Conservation (phyloP, 352 stramenopile genomes). For the Pythium brachiatum region DNA sequence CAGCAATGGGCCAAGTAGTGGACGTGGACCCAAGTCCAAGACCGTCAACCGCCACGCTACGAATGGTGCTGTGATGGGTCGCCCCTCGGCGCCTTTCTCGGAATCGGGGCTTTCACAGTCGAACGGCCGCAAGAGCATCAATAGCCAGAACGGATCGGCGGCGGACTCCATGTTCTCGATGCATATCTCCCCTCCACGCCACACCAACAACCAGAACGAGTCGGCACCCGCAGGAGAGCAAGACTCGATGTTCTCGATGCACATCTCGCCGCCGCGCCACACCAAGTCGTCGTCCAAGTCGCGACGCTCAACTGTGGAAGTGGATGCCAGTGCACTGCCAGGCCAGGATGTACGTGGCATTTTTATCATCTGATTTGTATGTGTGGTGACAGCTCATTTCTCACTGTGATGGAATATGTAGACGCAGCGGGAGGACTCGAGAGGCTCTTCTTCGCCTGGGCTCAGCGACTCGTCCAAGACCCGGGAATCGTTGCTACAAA, state of each 20-base stretch:
- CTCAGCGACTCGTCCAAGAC: not conserved
- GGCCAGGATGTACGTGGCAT: slow-evolving; percentile 13
- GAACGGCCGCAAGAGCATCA: not conserved
- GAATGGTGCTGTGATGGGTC: slow-evolving; percentile 18
- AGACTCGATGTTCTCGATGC: slow-evolving; percentile 20
- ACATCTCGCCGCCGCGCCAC: slow-evolving; percentile 23
- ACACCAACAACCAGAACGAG: slow-evolving; percentile 17
- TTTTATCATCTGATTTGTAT: not conserved
- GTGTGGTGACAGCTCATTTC: not conserved
- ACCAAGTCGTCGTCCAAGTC: slow-evolving; percentile 8
- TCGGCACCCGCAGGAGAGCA: not conserved
- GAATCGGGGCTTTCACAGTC: not conserved
- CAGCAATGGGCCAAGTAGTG: not conserved
- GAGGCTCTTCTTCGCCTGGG: slow-evolving; percentile 12
- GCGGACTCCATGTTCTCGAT: slow-evolving; percentile 21
- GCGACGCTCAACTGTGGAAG: slow-evolving; percentile 13
- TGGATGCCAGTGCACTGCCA: not conserved
- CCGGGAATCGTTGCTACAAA: slow-evolving; percentile 28
- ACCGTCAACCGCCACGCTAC: slow-evolving; percentile 7
- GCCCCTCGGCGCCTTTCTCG: not conserved
- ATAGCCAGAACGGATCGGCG: not conserved
- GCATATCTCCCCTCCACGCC: slow-evolving; percentile 22
- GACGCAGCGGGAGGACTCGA: slow-evolving; percentile 13
- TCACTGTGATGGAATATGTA: not conserved
- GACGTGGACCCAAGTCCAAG: slow-evolving; percentile 15